phyloP scores from a whole-genome alignment of 2,329 filamentous ascomycete species.

The Botrytis medusae region DNA sequence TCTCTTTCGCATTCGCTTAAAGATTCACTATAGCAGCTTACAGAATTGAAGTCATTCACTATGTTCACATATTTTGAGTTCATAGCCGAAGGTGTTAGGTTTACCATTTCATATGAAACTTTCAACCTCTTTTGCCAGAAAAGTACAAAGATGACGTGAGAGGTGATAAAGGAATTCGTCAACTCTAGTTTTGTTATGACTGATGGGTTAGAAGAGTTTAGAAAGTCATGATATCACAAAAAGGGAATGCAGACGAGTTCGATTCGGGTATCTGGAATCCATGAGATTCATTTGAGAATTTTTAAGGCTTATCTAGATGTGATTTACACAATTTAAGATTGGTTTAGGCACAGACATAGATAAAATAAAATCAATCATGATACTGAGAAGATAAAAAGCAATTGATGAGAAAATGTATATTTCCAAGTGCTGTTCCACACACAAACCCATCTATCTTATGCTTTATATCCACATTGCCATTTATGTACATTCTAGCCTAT shows the following conservation, averaged over 20 bases:
- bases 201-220: neutral
- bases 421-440: neutral
- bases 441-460: neutral
- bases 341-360: neutral
- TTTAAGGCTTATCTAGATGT: neutral
- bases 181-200: neutral
- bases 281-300: neutral
- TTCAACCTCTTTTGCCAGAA: neutral
- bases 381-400: too few species aligned
- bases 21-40: too few species aligned
- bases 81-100: too few species aligned
- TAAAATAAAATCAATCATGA: too few species aligned
- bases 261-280: neutral
- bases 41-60: too few species aligned
- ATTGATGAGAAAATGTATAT: neutral
- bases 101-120: neutral
- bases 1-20: too few species aligned
- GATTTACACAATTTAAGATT: neutral
- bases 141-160: neutral
- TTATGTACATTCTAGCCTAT: neutral
- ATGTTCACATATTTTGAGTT: too few species aligned
- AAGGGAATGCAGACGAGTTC: neutral
- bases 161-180: neutral
- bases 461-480: neutral
- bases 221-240: neutral